phyloP scores from a whole-genome alignment of 768 basidiomycete genomes.

The Suillus brevipes region DNA sequence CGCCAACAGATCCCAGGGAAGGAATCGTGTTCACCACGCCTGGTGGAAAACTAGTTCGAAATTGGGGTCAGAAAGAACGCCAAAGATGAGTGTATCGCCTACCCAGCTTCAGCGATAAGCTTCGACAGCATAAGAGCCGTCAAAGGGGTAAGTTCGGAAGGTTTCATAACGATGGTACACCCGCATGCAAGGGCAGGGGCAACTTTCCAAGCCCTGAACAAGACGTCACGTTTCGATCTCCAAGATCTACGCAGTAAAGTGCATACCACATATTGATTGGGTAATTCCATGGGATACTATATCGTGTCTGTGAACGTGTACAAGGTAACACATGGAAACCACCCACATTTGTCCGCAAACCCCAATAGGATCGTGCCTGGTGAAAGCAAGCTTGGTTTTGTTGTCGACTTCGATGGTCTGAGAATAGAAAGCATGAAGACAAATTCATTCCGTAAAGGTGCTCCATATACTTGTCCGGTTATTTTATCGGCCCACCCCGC shows the following conservation, averaged over 20 bases:
- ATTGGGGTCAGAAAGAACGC: not conserved
- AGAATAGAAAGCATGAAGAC: slow-evolving; percentile 9
- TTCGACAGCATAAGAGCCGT: slow-evolving; percentile 83
- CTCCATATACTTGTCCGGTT: slow-evolving; percentile 64
- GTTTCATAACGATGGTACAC: slow-evolving; percentile 94
- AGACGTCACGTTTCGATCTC: slow-evolving; percentile 7
- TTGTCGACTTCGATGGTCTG: slow-evolving; percentile 82
- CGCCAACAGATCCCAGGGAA: slow-evolving; percentile 79
- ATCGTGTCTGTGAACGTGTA: slow-evolving; percentile 9
- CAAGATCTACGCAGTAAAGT: slow-evolving; percentile 7
- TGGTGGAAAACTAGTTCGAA: slow-evolving; percentile 68
- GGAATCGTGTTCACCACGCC: slow-evolving; percentile 91
- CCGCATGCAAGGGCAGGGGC: slow-evolving; percentile 90
- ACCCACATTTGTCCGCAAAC: slow-evolving; percentile 89
- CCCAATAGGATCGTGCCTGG: slow-evolving; percentile 88
- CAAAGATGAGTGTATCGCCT: slow-evolving; percentile 13
- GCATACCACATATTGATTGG: slow-evolving; percentile 80
- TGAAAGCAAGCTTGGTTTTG: slow-evolving; percentile 80
- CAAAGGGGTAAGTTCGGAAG: slow-evolving; percentile 83
- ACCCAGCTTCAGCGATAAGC: slow-evolving; percentile 84
- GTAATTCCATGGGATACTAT: slow-evolving; percentile 91
- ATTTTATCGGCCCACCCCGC: slow-evolving; percentile 98
- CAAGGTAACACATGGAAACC: slow-evolving; percentile 6
- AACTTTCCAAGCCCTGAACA: slow-evolving; percentile 80
- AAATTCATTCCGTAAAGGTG: slow-evolving; percentile 1